Evolutionary conservation across 2,329 filamentous ascomycete genomes (phyloP), one percentile per base, ranked within the genome.

Genomic region (Arthrobotrys iridis): DNA sequence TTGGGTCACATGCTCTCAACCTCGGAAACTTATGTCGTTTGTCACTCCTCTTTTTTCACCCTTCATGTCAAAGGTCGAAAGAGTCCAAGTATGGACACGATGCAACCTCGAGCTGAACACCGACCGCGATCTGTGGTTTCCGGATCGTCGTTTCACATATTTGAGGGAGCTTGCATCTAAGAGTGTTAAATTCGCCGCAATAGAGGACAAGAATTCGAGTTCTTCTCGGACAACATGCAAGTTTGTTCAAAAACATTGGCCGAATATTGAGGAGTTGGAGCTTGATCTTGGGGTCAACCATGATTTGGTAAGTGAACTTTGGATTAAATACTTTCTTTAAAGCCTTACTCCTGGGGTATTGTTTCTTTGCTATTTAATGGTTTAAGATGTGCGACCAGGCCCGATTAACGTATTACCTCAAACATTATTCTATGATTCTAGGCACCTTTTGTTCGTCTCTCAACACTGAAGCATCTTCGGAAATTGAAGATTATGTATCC

Each of bases 191-290:
- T 33, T 22, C 18, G 63, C 46, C 3, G 11, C 22, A 10, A 41
- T 73, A 8, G 68, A 73, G 30, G 59, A 73, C 28, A 73, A 65
- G 20, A 7, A n/a, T 18, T 20, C 45, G 13, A 30, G 18, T 7
- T 15, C 43, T 20, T 13, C 41, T 3, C 6, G n/a, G 18, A 1
- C 7, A 3, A 40, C 43, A 10, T 63, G 35, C 15, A 10, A 45
- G 6, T 28, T 20, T 41, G 58, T 71, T 22, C 4, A 7, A 28
- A 63, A 22, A 15, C 2, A 13, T 5, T 71, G 66, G 66, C 66
- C 58, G 6, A 65, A 65, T 37, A 15, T 65, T 4, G 68, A 41
- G 30, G 60, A 65, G 4, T 35, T 73, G 22, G 68, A 73, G 11
- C 35, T 73, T 20, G 50, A 59, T 58, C 22, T 64, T 13, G 59